phyloP scores from a whole-genome alignment of 805 yeast genomes.

The Hanseniaspora clermontiae region DNA sequence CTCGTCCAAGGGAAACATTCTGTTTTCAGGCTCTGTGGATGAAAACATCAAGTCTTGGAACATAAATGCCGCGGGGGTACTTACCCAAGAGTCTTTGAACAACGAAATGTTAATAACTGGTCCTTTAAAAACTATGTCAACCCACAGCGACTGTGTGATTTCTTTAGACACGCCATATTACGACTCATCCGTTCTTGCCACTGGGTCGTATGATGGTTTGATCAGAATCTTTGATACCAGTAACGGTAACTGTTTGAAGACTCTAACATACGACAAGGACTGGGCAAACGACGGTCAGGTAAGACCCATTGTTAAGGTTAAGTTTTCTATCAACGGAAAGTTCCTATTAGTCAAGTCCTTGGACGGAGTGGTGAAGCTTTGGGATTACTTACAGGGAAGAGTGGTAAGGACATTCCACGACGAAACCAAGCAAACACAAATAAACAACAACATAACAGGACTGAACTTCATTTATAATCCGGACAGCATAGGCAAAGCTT shows the following conservation, averaged over 20 bases:
- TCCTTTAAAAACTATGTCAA: conserved; percentile 67
- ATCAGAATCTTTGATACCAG: conserved; percentile 77
- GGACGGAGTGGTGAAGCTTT: conserved; percentile 65
- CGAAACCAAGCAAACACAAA: conserved; percentile 1
- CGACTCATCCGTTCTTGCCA: conserved; percentile 62
- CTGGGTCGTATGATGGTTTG: conserved; percentile 85
- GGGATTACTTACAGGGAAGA: conserved; percentile 76
- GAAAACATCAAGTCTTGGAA: conserved; percentile 92
- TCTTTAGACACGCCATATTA: conserved; percentile 63
- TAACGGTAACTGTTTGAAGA: conserved; percentile 84
- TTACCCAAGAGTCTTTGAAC: conserved; percentile 2
- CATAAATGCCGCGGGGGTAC: conserved; percentile 30
- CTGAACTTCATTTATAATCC: conserved; percentile 3
- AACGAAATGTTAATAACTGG: conserved; percentile 34
- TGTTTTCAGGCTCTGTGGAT: conserved; percentile 76
- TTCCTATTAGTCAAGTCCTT: conserved; percentile 64
- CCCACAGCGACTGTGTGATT: conserved; percentile 85
- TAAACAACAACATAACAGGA: conserved; percentile 8
- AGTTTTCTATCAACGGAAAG: conserved; percentile 68
- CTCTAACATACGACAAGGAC: conserved; percentile 67
- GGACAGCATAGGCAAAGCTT: not conserved
- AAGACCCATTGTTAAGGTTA: conserved; percentile 59
- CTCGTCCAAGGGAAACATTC: conserved; percentile 60
- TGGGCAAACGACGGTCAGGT: conserved; percentile 45
- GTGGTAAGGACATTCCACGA: conserved; percentile 57